Evolutionary conservation across 2,329 filamentous ascomycete genomes (phyloP), one percentile per base, ranked within the genome.

Genomic region (Didymella exigua): DNA sequence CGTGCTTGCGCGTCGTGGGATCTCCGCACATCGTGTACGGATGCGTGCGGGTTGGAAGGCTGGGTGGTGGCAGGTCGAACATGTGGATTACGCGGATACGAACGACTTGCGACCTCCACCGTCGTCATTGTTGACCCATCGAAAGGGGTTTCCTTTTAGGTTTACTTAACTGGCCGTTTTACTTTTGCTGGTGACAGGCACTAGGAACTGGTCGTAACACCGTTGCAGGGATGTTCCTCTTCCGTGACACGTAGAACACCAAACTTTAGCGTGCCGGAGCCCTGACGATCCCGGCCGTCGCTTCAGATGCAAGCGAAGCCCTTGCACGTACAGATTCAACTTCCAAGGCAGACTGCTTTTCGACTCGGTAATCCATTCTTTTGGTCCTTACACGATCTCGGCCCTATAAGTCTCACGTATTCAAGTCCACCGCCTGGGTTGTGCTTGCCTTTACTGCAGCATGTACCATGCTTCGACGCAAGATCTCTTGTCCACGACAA

Each of bases 191-290:
- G 31, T 58, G 43, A 59, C 60, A 64, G 56, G 63, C 45, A 52
- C 62, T 57, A 57, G 60, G 56, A 49, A 49, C 47, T 29, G 33
- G 40, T 38, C 18, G 52, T 9, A 38, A 43, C 51, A 54, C 30
- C 43, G 53, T 19, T 50, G 52, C 70, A 71, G 57, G 70, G 69
- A 63, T 69, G 40, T 59, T 56, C 65, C 63, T 51, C 41, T 55
- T 44, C 52, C 51, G 54, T 55, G 43, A 51, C 52, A 61, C 49
- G 51, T 33, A 61, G 54, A 59, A 58, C 57, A 59, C 64, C 63
- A 66, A 59, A 49, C 31, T 42, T 56, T 60, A 63, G 58, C 55
- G 52, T 62, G 34, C 34, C 56, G 48, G 42, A 34, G 61, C 66
- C 49, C 61, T 58, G 41, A 44, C 38, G 41, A 60, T 59, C 65